Conservation (phyloP, 495 filamentous ascomycete genomes). For the Articulospora tetracladia region DNA sequence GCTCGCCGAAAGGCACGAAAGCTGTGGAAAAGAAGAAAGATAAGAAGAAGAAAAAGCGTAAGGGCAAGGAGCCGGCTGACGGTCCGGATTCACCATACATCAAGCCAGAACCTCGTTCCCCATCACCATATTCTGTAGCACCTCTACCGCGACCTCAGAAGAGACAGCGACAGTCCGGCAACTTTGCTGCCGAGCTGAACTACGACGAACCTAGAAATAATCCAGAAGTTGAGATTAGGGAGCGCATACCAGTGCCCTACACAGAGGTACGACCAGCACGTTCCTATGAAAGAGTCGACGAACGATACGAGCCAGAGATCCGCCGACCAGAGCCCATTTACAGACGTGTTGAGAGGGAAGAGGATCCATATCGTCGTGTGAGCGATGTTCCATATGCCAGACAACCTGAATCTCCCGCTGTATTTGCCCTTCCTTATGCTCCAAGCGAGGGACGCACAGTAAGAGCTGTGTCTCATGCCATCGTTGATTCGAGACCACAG, state of each 20-base stretch:
- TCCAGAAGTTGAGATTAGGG: neutral
- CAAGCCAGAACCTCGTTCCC: conserved; percentile 84
- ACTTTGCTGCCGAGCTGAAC: conserved; percentile 35
- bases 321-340: conserved; percentile 17
- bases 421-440: conserved; percentile 41
- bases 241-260: conserved; percentile 5
- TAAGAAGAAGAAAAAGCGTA: conserved; percentile 42
- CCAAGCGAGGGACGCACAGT: conserved; percentile 40
- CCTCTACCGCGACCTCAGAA: conserved; percentile 46
- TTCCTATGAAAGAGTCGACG: conserved; percentile 11
- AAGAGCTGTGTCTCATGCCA: conserved; percentile 58
- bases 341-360: conserved; percentile 32
- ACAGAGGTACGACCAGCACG: conserved; percentile 6
- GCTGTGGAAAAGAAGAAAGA: conserved; percentile 32
- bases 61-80: conserved; percentile 36
- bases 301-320: conserved; percentile 18
- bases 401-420: conserved; percentile 44
- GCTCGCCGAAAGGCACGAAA: conserved; percentile 35
- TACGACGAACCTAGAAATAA: conserved; percentile 35
- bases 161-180: conserved; percentile 46
- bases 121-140: conserved; percentile 62
- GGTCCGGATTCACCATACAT: conserved; percentile 57
- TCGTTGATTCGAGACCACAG: conserved; percentile 45
- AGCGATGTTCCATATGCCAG: conserved; percentile 41
- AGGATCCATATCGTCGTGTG: conserved; percentile 30